Evolutionary conservation across 2,329 filamentous ascomycete genomes (phyloP).

Genomic region (Grosmannia huntii): DNA sequence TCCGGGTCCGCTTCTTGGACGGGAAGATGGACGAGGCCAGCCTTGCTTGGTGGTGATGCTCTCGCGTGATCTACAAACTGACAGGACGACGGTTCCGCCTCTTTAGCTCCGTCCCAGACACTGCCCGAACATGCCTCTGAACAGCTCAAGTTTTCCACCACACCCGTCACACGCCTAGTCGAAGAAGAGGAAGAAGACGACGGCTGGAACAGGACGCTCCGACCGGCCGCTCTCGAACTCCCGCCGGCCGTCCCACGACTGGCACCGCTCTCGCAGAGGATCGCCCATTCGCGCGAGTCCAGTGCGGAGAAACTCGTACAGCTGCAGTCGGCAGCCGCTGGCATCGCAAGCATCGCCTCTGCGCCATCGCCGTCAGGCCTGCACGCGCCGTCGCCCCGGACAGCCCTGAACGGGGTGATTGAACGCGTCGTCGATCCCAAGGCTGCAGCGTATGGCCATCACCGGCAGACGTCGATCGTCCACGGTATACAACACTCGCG

Average conservation of each 20-base stretch:
- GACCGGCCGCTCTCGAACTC: constrained; percentile 29
- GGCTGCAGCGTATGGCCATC: constrained; percentile 59
- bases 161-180: constrained; percentile 37
- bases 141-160: constrained; percentile 37
- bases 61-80: not conserved
- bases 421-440: constrained; percentile 46
- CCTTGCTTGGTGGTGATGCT: not conserved
- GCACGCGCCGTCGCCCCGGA: constrained; percentile 27
- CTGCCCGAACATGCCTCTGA: constrained; percentile 42
- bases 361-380: constrained; percentile 23
- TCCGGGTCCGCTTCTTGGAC: not conserved
- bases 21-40: not conserved
- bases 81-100: constrained; percentile 2
- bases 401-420: constrained; percentile 27
- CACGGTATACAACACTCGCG: constrained; percentile 88
- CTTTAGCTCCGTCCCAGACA: constrained; percentile 44
- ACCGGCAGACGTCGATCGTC: constrained; percentile 93
- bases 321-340: constrained; percentile 2
- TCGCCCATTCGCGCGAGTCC: constrained; percentile 44
- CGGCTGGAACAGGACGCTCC: constrained; percentile 39
- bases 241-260: constrained; percentile 10
- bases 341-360: not conserved
- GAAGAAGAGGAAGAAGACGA: constrained; percentile 40
- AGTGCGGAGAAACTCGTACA: constrained; percentile 39
- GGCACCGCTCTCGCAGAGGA: constrained; percentile 19